A percentile compares a stretch with the other conserved stretches of the same genome.
Conservation (phyloP, 164 flowering plant species). For the Magnolia changhungtana region DNA sequence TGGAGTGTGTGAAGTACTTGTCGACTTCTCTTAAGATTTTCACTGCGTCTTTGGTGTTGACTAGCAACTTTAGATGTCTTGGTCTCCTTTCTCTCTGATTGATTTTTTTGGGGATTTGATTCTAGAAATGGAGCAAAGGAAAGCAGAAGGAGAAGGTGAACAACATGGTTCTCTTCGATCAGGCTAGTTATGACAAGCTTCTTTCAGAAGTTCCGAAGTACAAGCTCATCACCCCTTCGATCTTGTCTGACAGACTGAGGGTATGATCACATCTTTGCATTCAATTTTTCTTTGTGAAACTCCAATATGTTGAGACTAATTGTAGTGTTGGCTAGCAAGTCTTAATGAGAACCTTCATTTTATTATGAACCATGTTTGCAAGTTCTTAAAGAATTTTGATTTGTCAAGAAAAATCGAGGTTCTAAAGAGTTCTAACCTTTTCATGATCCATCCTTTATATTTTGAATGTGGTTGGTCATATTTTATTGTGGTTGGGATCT, state of each 20-base stretch:
- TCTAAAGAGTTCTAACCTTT: too few species aligned
- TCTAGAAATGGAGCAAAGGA: conserved; percentile 16
- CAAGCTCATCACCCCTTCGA: conserved; percentile 51
- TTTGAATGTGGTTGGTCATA: too few species aligned
- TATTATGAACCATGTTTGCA: too few species aligned
- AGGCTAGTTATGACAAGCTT: conserved; percentile 47
- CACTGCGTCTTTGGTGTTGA: too few species aligned
- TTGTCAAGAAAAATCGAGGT: too few species aligned
- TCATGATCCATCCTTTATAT: too few species aligned
- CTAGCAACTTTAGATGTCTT: too few species aligned
- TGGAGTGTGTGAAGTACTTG: too few species aligned
- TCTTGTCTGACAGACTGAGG: conserved; percentile 47
- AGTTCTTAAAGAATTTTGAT: too few species aligned
- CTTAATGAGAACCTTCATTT: not conserved
- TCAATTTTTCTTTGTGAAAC: not conserved
- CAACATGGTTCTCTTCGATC: conserved; percentile 49
- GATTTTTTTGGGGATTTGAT: not conserved
- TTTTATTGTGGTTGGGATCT: too few species aligned
- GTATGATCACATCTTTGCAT: conserved; percentile 20
- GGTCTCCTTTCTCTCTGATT: too few species aligned
- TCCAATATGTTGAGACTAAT: not conserved
- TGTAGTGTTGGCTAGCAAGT: not conserved
- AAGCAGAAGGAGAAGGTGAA: conserved; percentile 19
- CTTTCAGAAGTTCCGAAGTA: conserved; percentile 43
- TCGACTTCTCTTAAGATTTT: too few species aligned